Percentiles rank a stretch among this genome's conserved stretches.
Conservation (phyloP, 78 protist genomes). For the Trichosphaerium sp. region DNA sequence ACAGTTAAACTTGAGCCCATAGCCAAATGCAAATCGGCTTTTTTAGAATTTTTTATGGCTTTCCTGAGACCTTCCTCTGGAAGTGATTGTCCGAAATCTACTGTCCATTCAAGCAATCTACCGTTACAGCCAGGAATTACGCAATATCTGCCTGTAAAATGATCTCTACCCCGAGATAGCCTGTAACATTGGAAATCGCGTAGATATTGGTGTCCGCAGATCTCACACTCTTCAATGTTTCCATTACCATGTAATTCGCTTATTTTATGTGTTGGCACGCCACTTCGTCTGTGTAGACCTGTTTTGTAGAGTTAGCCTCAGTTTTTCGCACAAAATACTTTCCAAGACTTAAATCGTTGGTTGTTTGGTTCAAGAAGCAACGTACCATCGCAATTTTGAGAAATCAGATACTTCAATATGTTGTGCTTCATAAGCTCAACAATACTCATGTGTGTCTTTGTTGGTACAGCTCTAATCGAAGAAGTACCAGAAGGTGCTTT, state of each 20-base stretch:
- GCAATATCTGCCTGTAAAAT: constrained; percentile 3
- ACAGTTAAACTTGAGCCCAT: neutral
- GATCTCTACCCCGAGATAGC: constrained; percentile 1
- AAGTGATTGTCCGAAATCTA: neutral
- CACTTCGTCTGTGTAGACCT: constrained; percentile 1
- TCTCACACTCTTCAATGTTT: neutral
- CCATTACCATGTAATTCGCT: neutral
- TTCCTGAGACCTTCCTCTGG: neutral
- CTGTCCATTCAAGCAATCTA: neutral
- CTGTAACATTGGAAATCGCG: neutral
- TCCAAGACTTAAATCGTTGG: too few relatives aligned
- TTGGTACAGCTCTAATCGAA: neutral
- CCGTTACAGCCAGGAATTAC: neutral
- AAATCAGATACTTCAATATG: neutral
- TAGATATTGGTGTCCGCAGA: neutral
- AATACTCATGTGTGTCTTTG: constrained; percentile 1
- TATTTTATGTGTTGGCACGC: neutral
- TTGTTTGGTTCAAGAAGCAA: too few relatives aligned
- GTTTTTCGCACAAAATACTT: too few relatives aligned
- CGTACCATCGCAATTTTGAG: neutral
- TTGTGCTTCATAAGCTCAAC: neutral
- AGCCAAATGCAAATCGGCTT: neutral
- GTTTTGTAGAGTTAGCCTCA: too few relatives aligned
- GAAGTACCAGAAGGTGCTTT: neutral
- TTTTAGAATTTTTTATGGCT: neutral